Base-by-base conservation (phyloP, 177 flowering plant genomes). In the Vitis hybrid region DNA sequence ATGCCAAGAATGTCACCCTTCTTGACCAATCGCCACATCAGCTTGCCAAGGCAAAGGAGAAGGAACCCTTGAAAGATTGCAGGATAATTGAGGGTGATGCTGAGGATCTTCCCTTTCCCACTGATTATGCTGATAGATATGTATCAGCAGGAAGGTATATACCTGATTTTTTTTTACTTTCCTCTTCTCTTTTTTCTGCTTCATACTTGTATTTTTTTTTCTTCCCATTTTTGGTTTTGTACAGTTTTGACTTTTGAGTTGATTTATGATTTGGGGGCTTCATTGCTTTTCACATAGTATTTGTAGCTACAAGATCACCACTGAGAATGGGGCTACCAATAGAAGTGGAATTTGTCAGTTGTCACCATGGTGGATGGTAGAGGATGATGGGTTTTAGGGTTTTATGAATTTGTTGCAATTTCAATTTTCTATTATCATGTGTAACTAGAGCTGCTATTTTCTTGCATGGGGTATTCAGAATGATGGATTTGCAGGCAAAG, bases 1-100 rank as follows among this genome's bases (percentile, higher is more conserved):
- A 94, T 84, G 92, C 96, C 46, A 91, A 94, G 77, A 94, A 94
- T 74, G 97, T 94, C 3, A 91, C 91, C 0, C 90, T 94, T 77
- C 88, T 92, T 4, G 98, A 94, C 52, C 97, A 94, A 77, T 94
- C 97, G 0, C 98, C 97, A 2, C 97, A 94, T 65, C 97, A 92
- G 82, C 97, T 94, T 49, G 96, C 94, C n/a, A 92, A 91, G 88
- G 98, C 97, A 12, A 92, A 79, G 91, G 59, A 88, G 82, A 92
- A 91, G 88, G 87, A 87, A 77, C 82, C 85, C 7, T 70, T 94
- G 83, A 92, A 94, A 73, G 94, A 85, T 0, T 90, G 96, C 78
- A 92, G 79, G 73, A 81, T 91, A 2, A 80, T 91, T 65, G 89
- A 91, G 71, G 98, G 97, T 5, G 97, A 94, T 71, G 97, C 97